phyloP scores from a whole-genome alignment of 805 yeast species.

The Komagataella phaffii region DNA sequence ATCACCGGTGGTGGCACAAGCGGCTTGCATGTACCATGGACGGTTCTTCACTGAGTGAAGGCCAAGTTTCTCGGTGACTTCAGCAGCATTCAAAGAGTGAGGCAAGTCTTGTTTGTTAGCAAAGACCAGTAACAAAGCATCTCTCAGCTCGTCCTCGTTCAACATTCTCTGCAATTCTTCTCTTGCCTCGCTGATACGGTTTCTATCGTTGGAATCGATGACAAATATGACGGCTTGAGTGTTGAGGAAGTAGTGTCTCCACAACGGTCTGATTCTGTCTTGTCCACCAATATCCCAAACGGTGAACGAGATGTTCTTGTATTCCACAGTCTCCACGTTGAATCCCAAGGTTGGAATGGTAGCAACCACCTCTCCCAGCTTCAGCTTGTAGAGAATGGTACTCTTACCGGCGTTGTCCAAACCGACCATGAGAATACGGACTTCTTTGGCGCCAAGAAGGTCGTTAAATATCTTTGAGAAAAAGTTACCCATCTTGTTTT shows the following conservation, averaged over 20 bases:
- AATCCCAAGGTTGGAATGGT: slow-evolving; percentile 96
- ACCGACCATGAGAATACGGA: slow-evolving; percentile 98
- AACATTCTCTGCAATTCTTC: slow-evolving; percentile 97
- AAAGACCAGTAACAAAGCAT: slow-evolving; percentile 86
- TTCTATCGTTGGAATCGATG: slow-evolving; percentile 96
- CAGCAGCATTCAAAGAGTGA: slow-evolving; percentile 98
- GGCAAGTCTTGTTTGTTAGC: slow-evolving; percentile 99
- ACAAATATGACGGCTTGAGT: slow-evolving; percentile 97
- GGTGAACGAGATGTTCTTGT: slow-evolving; percentile 91
- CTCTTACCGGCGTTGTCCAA: slow-evolving; percentile 98
- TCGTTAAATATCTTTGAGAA: slow-evolving; percentile 88
- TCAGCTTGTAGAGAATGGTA: slow-evolving; percentile 87
- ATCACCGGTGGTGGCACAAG: slow-evolving; percentile 98
- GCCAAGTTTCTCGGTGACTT: slow-evolving; percentile 93
- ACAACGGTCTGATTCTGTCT: slow-evolving; percentile 94
- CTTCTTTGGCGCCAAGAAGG: slow-evolving; percentile 94
- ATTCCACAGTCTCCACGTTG: slow-evolving; percentile 95
- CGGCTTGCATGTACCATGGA: slow-evolving; percentile 98
- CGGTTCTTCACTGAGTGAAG: slow-evolving; percentile 96
- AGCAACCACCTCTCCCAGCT: slow-evolving; percentile 91
- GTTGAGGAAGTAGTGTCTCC: slow-evolving; percentile 99
- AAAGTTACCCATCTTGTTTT: slow-evolving; percentile 73
- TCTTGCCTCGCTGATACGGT: slow-evolving; percentile 95
- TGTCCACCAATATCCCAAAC: slow-evolving; percentile 99
- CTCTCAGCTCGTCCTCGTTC: slow-evolving; percentile 96